Base-by-base conservation (phyloP, 2,329 filamentous ascomycete genomes). In the Alternaria solani region DNA sequence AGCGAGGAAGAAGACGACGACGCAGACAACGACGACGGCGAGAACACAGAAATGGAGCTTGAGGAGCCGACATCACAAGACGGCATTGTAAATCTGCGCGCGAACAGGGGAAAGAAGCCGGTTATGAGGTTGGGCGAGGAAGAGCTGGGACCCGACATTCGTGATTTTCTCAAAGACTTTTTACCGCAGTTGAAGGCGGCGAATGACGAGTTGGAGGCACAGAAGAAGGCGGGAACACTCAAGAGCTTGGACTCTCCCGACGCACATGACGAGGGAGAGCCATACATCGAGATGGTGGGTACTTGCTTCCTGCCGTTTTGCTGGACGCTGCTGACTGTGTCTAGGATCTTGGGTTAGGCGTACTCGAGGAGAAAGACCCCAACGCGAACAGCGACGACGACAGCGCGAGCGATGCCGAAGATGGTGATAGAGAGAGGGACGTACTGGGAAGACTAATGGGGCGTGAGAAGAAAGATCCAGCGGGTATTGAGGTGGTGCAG, bases 291-390 rank as follows among this genome's bases (percentile, higher is more conserved):
- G 59, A 79, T 80, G 79, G 76, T 79, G 55, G 59, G 73, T 51
- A 28, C 3, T 36, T 41, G 38, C 26, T 12, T 34, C 20, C 20
- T 14, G 5, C 12, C 7, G 12, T 16, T 4, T 16, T 20, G 23
- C 7, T 32, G 18, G 39, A 7, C 34, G 42, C 23, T 55, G 25
- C 57, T 71, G 38, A 70, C 66, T 20, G 20, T 48, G 8, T 43
- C 49, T 32, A 76, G 71, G 65, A 82, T 62, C 79, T 83, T n/a
- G 81, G 81, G 23, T 74, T 83, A 36, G 81, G 81, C n/a, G 81
- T 83, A 14, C 71, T 82, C 3, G 78, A 83, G 67, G 74, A 79
- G 58, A 71, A 78, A 59, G 73, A 77, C 41, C 66, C 70, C 0
- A 64, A 74, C 39, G 69, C 64, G 26, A 61, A 62, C 36, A 64